Base-by-base conservation (phyloP, 192 early-diverging fungal species). In the Entophlyctis luteolus region DNA sequence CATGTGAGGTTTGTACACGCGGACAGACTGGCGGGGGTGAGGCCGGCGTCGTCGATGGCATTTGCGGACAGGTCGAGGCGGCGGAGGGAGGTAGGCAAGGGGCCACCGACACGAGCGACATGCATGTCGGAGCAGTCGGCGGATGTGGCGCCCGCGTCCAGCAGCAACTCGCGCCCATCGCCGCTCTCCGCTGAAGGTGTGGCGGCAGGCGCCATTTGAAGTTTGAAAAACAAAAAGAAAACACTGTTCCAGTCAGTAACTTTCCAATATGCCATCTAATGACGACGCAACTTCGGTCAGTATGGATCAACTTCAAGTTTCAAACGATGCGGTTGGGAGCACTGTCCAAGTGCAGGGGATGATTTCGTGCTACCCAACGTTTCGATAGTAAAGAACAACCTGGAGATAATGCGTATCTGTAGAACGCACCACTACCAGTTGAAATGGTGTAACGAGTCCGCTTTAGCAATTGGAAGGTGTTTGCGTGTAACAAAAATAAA, bases 61-160 rank as follows among this genome's bases (percentile, higher is more conserved):
- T 63, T 63, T 1, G 14, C 32, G 4, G 46, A 29, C n/a, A 63
- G 6, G 25, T 63, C 60, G 46, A 63, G 47, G 10, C 47, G 28
- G 4, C 60, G 42, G 8, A 63, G 60, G 20, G 60, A 16, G 1
- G 20, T 32, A 34, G 60, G 29, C 8, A 63, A n/a, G n/a, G n/a
- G 23, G 18, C 50, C 47, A 34, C 22, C 32, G 4, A 49, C 31
- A 6, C 5, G 29, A 5, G 18, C 36, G 2, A 63, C 32, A 14
- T 47, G 29, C 60, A 63, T 63, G 4, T 32, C 60, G 14, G 60
- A 48, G 42, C 60, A 63, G 32, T 63, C 60, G 23, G 60, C 60
- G 39, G 46, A 34, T 29, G 46, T 18, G 39, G 60, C n/a, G 16
- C 35, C 46, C 14, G 25, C 60, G 28, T 47, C 60, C 31, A 29